Base-by-base conservation (phyloP, 2,329 filamentous ascomycete species). In the Beauveria caledonica region DNA sequence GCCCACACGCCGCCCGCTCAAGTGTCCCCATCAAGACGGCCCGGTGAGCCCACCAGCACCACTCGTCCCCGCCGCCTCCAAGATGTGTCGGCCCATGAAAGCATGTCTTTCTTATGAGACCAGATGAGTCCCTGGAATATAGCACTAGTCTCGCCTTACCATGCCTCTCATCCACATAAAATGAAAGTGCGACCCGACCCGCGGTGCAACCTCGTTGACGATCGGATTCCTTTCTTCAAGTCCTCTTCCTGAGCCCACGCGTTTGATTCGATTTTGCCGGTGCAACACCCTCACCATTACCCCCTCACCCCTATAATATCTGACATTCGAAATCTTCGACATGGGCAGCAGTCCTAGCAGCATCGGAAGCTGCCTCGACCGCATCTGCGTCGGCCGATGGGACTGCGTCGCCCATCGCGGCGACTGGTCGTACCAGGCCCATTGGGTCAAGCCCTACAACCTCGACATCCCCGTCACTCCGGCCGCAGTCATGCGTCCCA, bases 371-470 rank as follows among this genome's bases (percentile, higher is more conserved):
- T 84, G 81, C 67, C 75, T 84, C 40, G 69, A 36, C 33, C 33
- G 74, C 58, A 62, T 69, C 62, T 83, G 79, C 66, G 71, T 70
- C 33, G 75, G 76, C 57, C 74, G 77, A 45, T 62, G 63, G 17
- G 68, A 69, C 63, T 84, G 81, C 64, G 78, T 81, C 54, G 77
- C 71, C 11, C 82, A 76, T 62, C 74, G 80, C 0, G 67, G 65
- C 53, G 70, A 73, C 44, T 71, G 72, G 0, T 66, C 79, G 6
- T 83, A 79, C 68, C 74, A 81, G 66, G 45, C 71, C 2, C 64
- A 68, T 8, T 84, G 81, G 81, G 80, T 78, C 40, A 77, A 76
- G 64, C 73, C 77, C 1, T 84, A 80, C 70, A 84, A 84, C 62
- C 75, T 83, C 60, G 79, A 78, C 42, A 68, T 78, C 19, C 68